Conservation (phyloP, 345 rosid genomes). For the Hirschfeldia incana region DNA sequence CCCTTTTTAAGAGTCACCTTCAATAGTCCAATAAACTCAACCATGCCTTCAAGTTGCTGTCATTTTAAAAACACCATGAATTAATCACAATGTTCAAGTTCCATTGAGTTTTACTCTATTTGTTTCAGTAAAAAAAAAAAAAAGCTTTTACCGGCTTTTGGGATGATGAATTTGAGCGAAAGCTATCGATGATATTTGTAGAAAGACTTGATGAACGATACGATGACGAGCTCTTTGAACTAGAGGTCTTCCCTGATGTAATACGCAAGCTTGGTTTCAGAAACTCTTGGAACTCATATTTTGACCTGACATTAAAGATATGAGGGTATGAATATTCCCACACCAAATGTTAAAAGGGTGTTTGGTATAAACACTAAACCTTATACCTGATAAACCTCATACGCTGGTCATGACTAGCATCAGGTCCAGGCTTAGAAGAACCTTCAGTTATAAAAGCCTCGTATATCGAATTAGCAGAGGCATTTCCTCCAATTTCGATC, state of each 20-base stretch:
- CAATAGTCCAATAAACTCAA: conserved; percentile 83
- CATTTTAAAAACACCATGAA: conserved; percentile 18
- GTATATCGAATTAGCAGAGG: conserved; percentile 84
- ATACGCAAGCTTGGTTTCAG: conserved; percentile 90
- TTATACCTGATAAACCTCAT: conserved; percentile 72
- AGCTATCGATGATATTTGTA: conserved; percentile 62
- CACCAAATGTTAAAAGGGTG: not conserved
- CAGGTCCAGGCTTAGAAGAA: conserved; percentile 74
- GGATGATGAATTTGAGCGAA: conserved; percentile 56
- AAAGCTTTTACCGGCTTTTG: conserved; percentile 43
- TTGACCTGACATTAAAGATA: conserved; percentile 57
- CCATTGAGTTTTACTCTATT: conserved; percentile 23
- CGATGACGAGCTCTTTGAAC: conserved; percentile 33
- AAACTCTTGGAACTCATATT: conserved; percentile 95
- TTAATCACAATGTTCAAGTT: conserved; percentile 6
- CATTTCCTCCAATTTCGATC: conserved; percentile 94
- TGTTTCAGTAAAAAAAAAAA: not conserved
- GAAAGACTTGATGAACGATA: conserved; percentile 63
- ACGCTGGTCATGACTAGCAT: conserved; percentile 78
- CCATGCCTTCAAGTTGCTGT: conserved; percentile 72
- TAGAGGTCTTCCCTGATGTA: conserved; percentile 46
- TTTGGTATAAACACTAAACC: not conserved
- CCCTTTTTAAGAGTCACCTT: conserved; percentile 77
- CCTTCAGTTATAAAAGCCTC: conserved; percentile 91
- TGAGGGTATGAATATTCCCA: not conserved